Conservation (phyloP, 1,284 basidiomycete genomes). For the Apiotrichum gamsii region DNA sequence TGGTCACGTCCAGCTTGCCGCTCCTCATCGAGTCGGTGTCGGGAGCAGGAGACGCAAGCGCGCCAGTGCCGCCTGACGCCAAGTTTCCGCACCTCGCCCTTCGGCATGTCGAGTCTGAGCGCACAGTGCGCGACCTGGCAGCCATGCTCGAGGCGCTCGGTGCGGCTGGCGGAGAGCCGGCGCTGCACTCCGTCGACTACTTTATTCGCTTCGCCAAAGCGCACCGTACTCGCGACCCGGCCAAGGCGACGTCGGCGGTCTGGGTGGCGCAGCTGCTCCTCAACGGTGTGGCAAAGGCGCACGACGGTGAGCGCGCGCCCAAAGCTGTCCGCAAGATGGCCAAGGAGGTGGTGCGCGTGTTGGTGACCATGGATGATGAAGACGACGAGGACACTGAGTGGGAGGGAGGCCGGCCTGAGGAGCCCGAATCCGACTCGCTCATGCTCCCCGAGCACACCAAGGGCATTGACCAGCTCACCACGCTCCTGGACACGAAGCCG, state of each 20-base stretch:
- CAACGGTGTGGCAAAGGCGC: constrained; percentile 59
- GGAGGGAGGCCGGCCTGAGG: constrained; percentile 53
- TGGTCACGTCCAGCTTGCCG: constrained; percentile 14
- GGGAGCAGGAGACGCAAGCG: background rate
- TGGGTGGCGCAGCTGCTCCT: constrained; percentile 72
- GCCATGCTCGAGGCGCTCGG: constrained; percentile 70
- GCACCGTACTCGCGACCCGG: constrained; percentile 40
- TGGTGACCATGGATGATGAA: constrained; percentile 66
- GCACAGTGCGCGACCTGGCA: constrained; percentile 56
- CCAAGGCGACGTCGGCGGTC: constrained; percentile 62
- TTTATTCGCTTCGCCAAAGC: constrained; percentile 57
- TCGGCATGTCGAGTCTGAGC: constrained; percentile 56
- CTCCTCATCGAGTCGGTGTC: constrained; percentile 18
- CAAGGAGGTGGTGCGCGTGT: constrained; percentile 56
- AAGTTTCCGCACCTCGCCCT: constrained; percentile 51
- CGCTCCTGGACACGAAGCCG: constrained; percentile 38
- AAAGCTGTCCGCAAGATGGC: constrained; percentile 61
- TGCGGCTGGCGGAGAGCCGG: constrained; percentile 57
- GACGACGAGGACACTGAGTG: constrained; percentile 61
- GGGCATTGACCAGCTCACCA: constrained; percentile 51
- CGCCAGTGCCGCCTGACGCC: constrained; percentile 1
- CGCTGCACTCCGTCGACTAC: constrained; percentile 73
- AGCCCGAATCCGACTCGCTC: constrained; percentile 22
- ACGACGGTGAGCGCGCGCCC: constrained; percentile 23
- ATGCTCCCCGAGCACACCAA: constrained; percentile 55